Conservation (phyloP, 2,329 filamentous ascomycete species). For the Sclerotinia subarctica region DNA sequence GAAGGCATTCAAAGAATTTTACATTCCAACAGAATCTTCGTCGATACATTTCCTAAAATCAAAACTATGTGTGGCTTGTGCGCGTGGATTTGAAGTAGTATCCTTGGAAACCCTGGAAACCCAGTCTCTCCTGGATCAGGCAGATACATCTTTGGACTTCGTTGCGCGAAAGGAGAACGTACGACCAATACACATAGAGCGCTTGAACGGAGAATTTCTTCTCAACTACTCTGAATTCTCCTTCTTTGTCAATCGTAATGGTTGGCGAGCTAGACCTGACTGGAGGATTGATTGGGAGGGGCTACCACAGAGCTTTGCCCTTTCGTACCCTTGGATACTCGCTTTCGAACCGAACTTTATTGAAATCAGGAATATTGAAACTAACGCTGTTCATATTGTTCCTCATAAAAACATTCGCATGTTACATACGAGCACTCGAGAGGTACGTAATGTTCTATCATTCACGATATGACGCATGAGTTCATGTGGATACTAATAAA, state of each 20-base stretch:
- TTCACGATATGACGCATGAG: constrained; percentile 3
- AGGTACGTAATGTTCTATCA: constrained; percentile 59
- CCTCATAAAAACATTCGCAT: constrained; percentile 96
- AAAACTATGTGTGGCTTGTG: constrained; percentile 94
- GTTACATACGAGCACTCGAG: constrained; percentile 94
- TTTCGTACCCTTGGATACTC: constrained; percentile 94
- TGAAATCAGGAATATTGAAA: constrained; percentile 93
- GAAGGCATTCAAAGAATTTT: constrained; percentile 97
- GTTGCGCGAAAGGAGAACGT: constrained; percentile 91
- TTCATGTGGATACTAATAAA: constrained; percentile 27
- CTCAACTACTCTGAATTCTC: constrained; percentile 98
- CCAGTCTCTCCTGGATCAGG: constrained; percentile 93
- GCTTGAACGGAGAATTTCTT: constrained; percentile 93
- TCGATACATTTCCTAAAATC: constrained; percentile 97
- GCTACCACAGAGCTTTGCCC: constrained; percentile 83
- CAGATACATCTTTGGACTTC: constrained; percentile 96
- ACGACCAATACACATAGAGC: constrained; percentile 94
- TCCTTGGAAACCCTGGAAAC: constrained; percentile 96
- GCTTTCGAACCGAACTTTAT: constrained; percentile 98
- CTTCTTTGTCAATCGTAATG: constrained; percentile 98
- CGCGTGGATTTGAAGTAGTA: constrained; percentile 94
- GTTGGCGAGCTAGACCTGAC: constrained; percentile 91
- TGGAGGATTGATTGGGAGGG: constrained; percentile 99
- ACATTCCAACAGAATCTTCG: constrained; percentile 96
- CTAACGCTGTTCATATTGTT: constrained; percentile 89